phyloP scores from a whole-genome alignment of 805 yeast genomes.

The Danielia reshetovae region DNA sequence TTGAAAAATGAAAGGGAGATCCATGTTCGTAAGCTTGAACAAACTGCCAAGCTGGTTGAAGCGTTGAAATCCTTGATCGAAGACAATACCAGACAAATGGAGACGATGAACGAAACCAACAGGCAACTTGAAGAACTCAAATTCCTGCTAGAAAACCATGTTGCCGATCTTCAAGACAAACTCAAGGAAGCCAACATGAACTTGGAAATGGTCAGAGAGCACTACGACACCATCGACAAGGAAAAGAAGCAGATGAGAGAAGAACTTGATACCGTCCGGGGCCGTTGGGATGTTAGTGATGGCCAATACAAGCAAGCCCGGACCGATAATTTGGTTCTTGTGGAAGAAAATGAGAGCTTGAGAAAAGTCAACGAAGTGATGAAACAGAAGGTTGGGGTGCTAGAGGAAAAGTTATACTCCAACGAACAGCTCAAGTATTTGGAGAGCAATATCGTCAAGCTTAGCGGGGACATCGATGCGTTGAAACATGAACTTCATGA shows the following conservation, averaged over 20 bases:
- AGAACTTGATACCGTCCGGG: slow-evolving; percentile 28
- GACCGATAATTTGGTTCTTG: slow-evolving; percentile 50
- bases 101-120: slow-evolving; percentile 34
- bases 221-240: slow-evolving; percentile 28
- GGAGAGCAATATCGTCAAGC: slow-evolving; percentile 49
- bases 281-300: slow-evolving; percentile 26
- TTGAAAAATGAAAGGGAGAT: slow-evolving; percentile 32
- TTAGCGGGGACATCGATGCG: slow-evolving; percentile 48
- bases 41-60: slow-evolving; percentile 46
- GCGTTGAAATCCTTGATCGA: slow-evolving; percentile 57
- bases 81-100: slow-evolving; percentile 61
- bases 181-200: slow-evolving; percentile 27
- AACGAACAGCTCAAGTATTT: slow-evolving; percentile 58
- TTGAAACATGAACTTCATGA: slow-evolving; percentile 48
- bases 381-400: slow-evolving; percentile 38
- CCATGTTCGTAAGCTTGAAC: slow-evolving; percentile 34
- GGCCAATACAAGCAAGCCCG: slow-evolving; percentile 33
- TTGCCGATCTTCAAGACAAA: slow-evolving; percentile 22
- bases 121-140: slow-evolving; percentile 27
- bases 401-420: slow-evolving; percentile 47
- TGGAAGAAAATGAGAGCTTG: slow-evolving; percentile 66
- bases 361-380: slow-evolving; percentile 53
- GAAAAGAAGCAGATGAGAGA: slow-evolving; percentile 30
- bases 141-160: slow-evolving; percentile 28
- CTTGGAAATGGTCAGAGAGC: slow-evolving; percentile 27